phyloP scores from a whole-genome alignment of 352 stramenopile species.

The Phytophthora agathidicida region DNA sequence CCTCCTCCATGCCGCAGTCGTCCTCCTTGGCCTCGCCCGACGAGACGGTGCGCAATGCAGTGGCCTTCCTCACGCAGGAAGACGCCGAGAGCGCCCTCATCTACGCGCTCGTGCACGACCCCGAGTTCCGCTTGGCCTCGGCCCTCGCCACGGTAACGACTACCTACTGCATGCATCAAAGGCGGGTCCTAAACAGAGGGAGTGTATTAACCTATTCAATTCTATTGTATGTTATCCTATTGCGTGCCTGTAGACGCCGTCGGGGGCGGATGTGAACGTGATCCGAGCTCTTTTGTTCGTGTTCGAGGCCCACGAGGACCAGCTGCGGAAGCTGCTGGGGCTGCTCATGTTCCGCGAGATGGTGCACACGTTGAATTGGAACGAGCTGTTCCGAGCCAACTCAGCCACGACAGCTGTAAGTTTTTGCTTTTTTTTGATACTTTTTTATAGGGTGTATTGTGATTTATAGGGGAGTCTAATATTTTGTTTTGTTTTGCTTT shows the following conservation, averaged over 20 bases:
- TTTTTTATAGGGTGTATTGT: constrained; percentile 6
- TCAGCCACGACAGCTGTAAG: constrained; percentile 70
- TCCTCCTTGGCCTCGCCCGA: too few relatives aligned
- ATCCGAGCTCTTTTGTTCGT: constrained; percentile 74
- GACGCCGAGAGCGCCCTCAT: constrained; percentile 73
- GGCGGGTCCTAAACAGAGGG: too few relatives aligned
- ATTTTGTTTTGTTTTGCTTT: neutral
- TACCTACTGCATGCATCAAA: too few relatives aligned
- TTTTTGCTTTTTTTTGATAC: too few relatives aligned
- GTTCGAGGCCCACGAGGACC: constrained; percentile 77
- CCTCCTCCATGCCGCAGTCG: neutral
- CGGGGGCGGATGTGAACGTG: constrained; percentile 55
- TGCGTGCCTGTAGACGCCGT: constrained; percentile 23
- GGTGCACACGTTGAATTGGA: constrained; percentile 81
- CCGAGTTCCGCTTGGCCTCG: constrained; percentile 75
- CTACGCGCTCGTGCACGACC: constrained; percentile 79
- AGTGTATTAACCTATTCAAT: too few relatives aligned
- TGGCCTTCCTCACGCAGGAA: constrained; percentile 69
- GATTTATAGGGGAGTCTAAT: neutral
- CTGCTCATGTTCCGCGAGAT: constrained; percentile 83
- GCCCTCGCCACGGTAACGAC: constrained; percentile 61
- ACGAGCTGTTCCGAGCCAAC: constrained; percentile 84
- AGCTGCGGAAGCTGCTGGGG: constrained; percentile 68
- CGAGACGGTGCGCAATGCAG: constrained; percentile 67
- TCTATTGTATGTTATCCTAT: too few relatives aligned